Conservation (phyloP, 768 basidiomycete genomes). For the Scleroderma bovista region DNA sequence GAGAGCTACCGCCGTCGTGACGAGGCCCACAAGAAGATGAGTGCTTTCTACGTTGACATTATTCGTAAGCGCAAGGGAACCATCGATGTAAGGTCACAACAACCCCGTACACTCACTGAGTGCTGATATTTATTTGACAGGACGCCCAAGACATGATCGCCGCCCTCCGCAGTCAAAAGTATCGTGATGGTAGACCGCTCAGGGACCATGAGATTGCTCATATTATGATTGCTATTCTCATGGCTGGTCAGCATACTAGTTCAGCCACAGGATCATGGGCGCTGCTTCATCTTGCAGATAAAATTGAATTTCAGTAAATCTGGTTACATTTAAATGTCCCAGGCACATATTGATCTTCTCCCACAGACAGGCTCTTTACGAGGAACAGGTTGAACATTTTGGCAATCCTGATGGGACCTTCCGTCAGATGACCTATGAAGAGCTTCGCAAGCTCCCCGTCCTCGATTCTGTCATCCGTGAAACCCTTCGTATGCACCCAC, state of each 20-base stretch:
- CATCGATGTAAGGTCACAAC: slow-evolving; percentile 32
- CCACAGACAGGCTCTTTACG: slow-evolving; percentile 70
- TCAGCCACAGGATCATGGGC: slow-evolving; percentile 91
- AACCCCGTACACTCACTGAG: background rate
- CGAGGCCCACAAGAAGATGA: slow-evolving; percentile 87
- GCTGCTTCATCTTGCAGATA: slow-evolving; percentile 78
- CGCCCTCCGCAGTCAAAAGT: slow-evolving; percentile 76
- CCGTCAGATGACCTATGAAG: slow-evolving; percentile 79
- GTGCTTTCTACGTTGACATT: slow-evolving; percentile 86
- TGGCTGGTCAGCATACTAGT: slow-evolving; percentile 99
- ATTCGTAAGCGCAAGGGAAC: slow-evolving; percentile 63
- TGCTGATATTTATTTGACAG: slow-evolving; percentile 35
- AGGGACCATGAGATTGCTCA: slow-evolving; percentile 93
- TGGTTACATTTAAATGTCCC: background rate
- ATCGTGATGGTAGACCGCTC: slow-evolving; percentile 73
- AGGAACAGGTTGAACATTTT: slow-evolving; percentile 85
- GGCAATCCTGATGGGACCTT: slow-evolving; percentile 75
- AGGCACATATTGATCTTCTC: background rate
- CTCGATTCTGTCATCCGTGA: slow-evolving; percentile 91
- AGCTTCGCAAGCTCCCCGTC: slow-evolving; percentile 74
- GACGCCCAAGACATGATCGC: slow-evolving; percentile 90
- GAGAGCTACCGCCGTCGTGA: slow-evolving; percentile 88
- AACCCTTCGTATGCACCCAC: slow-evolving; percentile 89
- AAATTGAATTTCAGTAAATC: slow-evolving; percentile 68
- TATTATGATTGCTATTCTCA: slow-evolving; percentile 97